Evolutionary conservation across 2,329 filamentous ascomycete species (phyloP).

Genomic region (Pseudogymnoascus pannorum): DNA sequence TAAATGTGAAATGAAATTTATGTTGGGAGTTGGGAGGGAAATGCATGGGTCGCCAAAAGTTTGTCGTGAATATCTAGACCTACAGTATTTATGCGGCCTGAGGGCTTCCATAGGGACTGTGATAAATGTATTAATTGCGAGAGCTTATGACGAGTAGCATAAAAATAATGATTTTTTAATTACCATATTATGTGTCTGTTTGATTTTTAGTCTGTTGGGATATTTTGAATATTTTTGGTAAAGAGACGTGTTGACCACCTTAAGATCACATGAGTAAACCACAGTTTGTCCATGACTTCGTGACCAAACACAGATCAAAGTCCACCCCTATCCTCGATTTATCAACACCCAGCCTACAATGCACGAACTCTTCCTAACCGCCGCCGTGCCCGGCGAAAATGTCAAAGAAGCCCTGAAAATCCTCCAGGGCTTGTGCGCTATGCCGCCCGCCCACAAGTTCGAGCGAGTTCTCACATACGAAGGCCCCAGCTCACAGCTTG

Average conservation of each 20-base stretch:
- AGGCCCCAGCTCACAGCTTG: conserved; percentile 35
- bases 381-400: conserved; percentile 43
- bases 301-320: not conserved
- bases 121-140: not conserved
- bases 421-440: conserved; percentile 50
- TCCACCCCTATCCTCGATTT: not conserved
- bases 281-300: not conserved
- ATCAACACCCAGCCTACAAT: conserved; percentile 29
- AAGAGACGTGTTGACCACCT: not conserved
- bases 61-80: not conserved
- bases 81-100: not conserved
- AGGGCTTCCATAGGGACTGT: not conserved
- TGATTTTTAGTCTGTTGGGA: not conserved
- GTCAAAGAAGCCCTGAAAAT: conserved; percentile 43
- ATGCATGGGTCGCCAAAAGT: not conserved
- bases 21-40: not conserved
- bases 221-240: not conserved
- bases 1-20: conserved; percentile 9
- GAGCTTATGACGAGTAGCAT: not conserved
- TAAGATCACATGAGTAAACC: not conserved
- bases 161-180: not conserved
- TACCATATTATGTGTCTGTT: not conserved
- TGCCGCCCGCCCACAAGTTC: conserved; percentile 43
- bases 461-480: conserved; percentile 47
- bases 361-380: conserved; percentile 54